Conservation (phyloP, 768 basidiomycete genomes). For the Trametes coccinea region DNA sequence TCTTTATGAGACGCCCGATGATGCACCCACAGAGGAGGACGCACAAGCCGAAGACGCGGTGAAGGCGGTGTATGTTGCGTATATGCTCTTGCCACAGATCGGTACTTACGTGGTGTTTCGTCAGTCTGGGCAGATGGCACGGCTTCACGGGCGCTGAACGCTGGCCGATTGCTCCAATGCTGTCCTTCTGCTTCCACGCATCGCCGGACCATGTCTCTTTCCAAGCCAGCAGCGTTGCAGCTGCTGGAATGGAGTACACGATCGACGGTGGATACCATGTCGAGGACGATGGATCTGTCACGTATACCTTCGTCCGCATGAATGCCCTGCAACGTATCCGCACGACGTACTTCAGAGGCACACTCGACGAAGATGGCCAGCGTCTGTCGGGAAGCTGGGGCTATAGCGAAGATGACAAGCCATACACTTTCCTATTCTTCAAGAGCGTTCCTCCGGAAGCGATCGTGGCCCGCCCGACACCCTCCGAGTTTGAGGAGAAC, state of each 20-base stretch:
- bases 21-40: constrained; percentile 27
- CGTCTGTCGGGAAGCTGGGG: constrained; percentile 33
- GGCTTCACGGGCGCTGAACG: constrained; percentile 20
- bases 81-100: neutral
- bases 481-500: constrained; percentile 27
- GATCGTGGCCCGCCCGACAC: constrained; percentile 33
- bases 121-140: constrained; percentile 30
- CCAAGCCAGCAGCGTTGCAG: constrained; percentile 15
- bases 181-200: constrained; percentile 12
- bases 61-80: constrained; percentile 7
- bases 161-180: constrained; percentile 6
- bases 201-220: constrained; percentile 17
- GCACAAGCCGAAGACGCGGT: constrained; percentile 6
- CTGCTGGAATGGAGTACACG: constrained; percentile 19
- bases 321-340: constrained; percentile 27
- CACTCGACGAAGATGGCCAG: constrained; percentile 21
- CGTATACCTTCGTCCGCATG: constrained; percentile 23
- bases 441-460: constrained; percentile 30
- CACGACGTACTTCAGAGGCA: constrained; percentile 28
- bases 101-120: neutral
- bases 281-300: constrained; percentile 12
- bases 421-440: constrained; percentile 29
- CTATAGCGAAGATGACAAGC: constrained; percentile 19
- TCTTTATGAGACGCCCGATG: constrained; percentile 13
- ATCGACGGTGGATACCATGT: constrained; percentile 23